These are phyloP conservation scores for Aspergillus udagawae DNA, from an alignment of 2,329 filamentous ascomycete species.

Conservation along the genomic window DNA sequence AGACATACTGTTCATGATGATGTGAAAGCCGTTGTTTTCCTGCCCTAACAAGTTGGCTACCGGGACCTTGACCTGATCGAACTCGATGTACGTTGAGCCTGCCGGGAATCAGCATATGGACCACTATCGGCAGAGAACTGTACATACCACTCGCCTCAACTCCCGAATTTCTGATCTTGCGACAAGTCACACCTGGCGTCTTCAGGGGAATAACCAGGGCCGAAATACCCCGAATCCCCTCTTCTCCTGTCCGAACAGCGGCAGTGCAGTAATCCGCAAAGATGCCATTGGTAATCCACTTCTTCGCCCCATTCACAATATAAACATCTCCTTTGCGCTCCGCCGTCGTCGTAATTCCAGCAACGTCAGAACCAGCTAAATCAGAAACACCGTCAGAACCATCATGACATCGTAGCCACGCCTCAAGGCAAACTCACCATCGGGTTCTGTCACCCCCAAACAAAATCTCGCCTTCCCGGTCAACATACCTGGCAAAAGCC, in stretches of 20 bases:
- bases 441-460: constrained; percentile 52
- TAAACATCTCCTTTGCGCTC: constrained; percentile 46
- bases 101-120: neutral
- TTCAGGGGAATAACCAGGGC: constrained; percentile 56
- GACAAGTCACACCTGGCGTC: constrained; percentile 46
- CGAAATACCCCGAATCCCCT: constrained; percentile 53
- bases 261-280: constrained; percentile 57
- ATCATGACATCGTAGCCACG: neutral
- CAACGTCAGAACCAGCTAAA: constrained; percentile 54
- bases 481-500: constrained; percentile 57
- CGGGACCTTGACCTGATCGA: constrained; percentile 77
- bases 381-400: neutral
- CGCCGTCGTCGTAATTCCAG: constrained; percentile 56
- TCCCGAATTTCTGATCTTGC: constrained; percentile 56
- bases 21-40: constrained; percentile 63
- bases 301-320: constrained; percentile 60
- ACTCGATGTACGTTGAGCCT: constrained; percentile 65
- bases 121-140: neutral
- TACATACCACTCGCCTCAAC: constrained; percentile 53
- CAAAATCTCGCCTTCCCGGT: constrained; percentile 56
- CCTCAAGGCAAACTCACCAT: constrained; percentile 24
- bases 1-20: constrained; percentile 61
- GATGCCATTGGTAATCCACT: constrained; percentile 60
- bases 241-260: constrained; percentile 56
- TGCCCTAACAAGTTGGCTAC: constrained; percentile 68